Conservation (phyloP, 305 asterid genomes). For the Fraxinus platypoda region DNA sequence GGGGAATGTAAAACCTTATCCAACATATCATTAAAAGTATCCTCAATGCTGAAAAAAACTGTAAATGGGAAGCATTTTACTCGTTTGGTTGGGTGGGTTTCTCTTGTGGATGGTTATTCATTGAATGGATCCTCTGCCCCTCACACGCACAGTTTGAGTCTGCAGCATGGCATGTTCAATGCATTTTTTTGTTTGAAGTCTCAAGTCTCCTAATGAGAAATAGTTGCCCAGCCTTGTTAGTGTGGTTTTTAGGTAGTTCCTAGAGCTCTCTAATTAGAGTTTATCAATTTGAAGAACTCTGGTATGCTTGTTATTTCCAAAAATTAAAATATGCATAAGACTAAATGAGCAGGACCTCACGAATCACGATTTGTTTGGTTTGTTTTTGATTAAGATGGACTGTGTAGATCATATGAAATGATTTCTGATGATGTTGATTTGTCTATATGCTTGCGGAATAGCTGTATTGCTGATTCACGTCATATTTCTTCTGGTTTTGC, state of each 20-base stretch:
- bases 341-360: background rate
- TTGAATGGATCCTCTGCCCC: background rate
- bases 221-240: background rate
- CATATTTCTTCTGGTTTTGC: constrained; percentile 15
- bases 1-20: background rate
- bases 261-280: background rate
- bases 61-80: background rate
- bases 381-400: background rate
- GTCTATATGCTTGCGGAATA: background rate
- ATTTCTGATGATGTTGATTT: background rate
- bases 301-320: background rate
- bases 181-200: background rate
- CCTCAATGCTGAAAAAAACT: background rate
- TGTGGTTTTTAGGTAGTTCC: background rate
- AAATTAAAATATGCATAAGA: background rate
- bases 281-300: background rate
- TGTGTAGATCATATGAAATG: background rate
- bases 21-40: background rate
- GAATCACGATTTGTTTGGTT: background rate
- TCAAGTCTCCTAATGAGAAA: background rate
- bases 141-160: background rate
- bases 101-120: background rate
- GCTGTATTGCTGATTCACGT: constrained; percentile 4
- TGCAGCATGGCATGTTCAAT: background rate
- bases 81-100: background rate